phyloP scores from a whole-genome alignment of 257 asterid species.

The Solanum paucissectum region DNA sequence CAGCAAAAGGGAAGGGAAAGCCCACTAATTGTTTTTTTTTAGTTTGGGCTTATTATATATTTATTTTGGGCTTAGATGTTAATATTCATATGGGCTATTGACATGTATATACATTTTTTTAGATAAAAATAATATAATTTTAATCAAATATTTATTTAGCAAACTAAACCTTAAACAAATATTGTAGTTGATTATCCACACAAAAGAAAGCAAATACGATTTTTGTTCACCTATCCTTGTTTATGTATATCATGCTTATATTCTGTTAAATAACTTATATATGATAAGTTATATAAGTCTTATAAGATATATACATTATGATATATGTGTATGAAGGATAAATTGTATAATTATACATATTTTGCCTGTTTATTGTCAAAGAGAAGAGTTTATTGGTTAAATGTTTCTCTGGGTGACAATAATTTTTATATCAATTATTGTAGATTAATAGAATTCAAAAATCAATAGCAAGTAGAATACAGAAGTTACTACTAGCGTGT shows the following conservation, averaged over 20 bases:
- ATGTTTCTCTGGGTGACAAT: not conserved
- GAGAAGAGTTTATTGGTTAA: not conserved
- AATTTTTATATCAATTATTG: no score
- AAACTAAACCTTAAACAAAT: not conserved
- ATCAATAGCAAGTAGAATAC: not conserved
- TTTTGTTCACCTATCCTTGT: not conserved
- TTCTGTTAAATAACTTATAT: not conserved
- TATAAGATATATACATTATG: not conserved
- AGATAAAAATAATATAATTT: not conserved
- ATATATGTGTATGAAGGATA: not conserved
- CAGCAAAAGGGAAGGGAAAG: not conserved
- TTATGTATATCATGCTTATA: not conserved
- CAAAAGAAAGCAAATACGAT: not conserved
- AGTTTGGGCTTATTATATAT: not conserved
- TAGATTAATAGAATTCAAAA: no score
- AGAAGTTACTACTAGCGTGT: not conserved
- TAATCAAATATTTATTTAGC: not conserved
- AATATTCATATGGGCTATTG: not conserved
- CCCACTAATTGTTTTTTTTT: not conserved
- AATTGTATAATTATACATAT: not conserved
- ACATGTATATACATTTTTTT: not conserved
- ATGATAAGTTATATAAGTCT: not conserved
- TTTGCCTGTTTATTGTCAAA: not conserved
- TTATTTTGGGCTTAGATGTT: not conserved
- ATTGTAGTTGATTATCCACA: not conserved